Percentiles rank a stretch among this genome's conserved stretches.
Conservation (phyloP, 805 yeast genomes). For the Jamesozyma hellenica region DNA sequence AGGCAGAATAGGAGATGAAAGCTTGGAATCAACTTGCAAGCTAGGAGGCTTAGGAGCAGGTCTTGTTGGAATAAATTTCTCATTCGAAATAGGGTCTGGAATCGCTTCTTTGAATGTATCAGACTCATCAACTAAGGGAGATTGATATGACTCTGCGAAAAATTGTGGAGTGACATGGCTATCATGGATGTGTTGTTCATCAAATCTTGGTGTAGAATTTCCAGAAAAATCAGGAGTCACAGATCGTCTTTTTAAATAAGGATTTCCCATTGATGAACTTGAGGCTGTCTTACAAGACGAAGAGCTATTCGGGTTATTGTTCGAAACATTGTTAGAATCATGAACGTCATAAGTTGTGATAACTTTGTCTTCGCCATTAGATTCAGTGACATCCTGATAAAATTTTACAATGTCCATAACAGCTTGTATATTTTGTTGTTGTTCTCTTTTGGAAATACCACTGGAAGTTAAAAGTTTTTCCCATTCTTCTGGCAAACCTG, state of each 20-base stretch:
- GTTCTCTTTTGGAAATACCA: conserved; percentile 83
- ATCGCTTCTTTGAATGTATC: not conserved
- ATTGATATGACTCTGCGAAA: conserved; percentile 1
- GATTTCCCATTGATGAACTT: conserved; percentile 1
- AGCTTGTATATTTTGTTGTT: conserved; percentile 85
- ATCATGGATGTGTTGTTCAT: not conserved
- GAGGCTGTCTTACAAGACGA: conserved; percentile 2
- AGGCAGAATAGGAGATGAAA: not conserved
- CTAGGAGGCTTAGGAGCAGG: conserved; percentile 58
- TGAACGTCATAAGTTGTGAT: conserved; percentile 31
- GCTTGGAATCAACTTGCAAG: not conserved
- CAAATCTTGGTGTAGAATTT: not conserved
- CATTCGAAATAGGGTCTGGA: conserved; percentile 7
- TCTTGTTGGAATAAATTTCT: conserved; percentile 48
- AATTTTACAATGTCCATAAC: conserved; percentile 85
- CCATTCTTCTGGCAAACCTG: conserved; percentile 93
- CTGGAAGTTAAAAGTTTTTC: conserved; percentile 69
- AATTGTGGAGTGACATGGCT: conserved; percentile 1
- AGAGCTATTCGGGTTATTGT: not conserved
- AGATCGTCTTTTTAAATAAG: not conserved
- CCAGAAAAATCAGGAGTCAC: conserved; percentile 3
- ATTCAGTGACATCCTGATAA: conserved; percentile 50
- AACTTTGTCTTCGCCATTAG: conserved; percentile 33
- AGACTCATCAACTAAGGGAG: not conserved
- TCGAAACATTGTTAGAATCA: not conserved